Evolutionary conservation across 1,284 basidiomycete species (phyloP), one percentile per base, ranked within the genome.

Genomic region (Cerrena zonata): DNA sequence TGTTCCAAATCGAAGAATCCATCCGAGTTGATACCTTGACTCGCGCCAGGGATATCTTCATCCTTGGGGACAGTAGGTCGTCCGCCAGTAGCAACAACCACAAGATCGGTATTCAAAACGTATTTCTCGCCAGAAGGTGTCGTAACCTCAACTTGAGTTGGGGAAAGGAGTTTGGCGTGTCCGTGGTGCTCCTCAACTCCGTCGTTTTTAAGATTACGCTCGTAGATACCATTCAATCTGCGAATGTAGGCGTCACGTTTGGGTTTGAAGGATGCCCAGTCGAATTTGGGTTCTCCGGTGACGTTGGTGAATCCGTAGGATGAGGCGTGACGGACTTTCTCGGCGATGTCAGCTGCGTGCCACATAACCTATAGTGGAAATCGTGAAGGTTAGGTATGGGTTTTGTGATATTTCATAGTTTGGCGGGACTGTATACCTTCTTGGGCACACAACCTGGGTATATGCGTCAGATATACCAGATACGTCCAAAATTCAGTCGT

Each of bases 191-290:
- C 86, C 61, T 96, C 93, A 60, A 99, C 91, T 45, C 84, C 78
- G 68, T 98, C 95, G 64, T 87, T 92, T 47, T 78, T 79, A 49
- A 94, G 84, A 71, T 99, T 98, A 62, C 59, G 80, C 60, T 89
- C 89, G 68, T 99, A 99, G 63, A 98, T 95, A 13, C 82, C 84
- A 72, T 98, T 98, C 52, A 99, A 78, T 45, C 80, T 80, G 56
- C 80, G 79, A 62, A 99, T 94, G 71, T 99, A 99, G 42, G 89
- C 93, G 69, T 99, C 96, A 39, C 95, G 89, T 70, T 94, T 91
- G 44, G 85, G 80, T 69, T 97, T 97, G 75, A 99, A 90, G 12
- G 83, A 74, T 5, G 78, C 75, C 96, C 95, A 99, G 73, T 91
- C 77, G 66, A 99, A 95, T 52, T 84, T 78, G 36, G 80, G 76